A percentile compares a stretch with the other conserved stretches of the same genome.
Evolutionary conservation across 495 filamentous ascomycete species (phyloP).

Genomic region (Choiromyces venosus): DNA sequence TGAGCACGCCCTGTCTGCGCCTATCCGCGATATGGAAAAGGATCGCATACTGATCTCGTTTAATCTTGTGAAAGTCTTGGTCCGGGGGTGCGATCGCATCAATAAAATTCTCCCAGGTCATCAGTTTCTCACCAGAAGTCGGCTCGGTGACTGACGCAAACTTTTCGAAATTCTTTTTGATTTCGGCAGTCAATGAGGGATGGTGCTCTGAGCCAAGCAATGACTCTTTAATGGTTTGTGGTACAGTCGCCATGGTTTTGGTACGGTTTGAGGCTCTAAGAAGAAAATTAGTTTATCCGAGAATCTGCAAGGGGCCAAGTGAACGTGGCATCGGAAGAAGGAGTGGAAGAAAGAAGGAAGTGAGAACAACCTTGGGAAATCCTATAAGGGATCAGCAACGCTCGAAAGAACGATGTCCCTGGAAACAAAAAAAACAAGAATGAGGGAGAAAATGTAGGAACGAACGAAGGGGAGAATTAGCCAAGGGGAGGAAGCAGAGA

Average conservation of each 20-base stretch:
- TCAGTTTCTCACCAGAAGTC: constrained; percentile 66
- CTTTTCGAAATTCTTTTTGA: constrained; percentile 60
- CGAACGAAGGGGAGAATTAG: neutral
- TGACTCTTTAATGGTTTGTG: constrained; percentile 69
- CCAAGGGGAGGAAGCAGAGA: neutral
- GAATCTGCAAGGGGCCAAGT: constrained; percentile 28
- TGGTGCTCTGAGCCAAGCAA: constrained; percentile 57
- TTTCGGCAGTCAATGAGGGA: constrained; percentile 33
- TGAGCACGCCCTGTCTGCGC: constrained; percentile 62
- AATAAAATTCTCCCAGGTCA: constrained; percentile 80
- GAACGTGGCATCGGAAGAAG: neutral
- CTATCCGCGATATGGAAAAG: constrained; percentile 87
- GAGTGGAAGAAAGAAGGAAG: neutral
- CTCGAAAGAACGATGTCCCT: neutral
- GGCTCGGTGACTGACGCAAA: constrained; percentile 67
- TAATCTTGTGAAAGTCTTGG: constrained; percentile 97
- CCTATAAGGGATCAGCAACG: constrained; percentile 17
- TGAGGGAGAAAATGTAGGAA: neutral
- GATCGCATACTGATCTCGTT: constrained; percentile 86
- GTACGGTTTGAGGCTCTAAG: constrained; percentile 25
- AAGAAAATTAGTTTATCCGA: constrained; percentile 18
- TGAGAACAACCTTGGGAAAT: constrained; percentile 5
- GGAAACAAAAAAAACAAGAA: constrained; percentile 2
- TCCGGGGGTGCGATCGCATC: constrained; percentile 78
- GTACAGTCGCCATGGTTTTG: constrained; percentile 47